Conservation (phyloP, 2,329 filamentous ascomycete species). For the Massarina eburnea region DNA sequence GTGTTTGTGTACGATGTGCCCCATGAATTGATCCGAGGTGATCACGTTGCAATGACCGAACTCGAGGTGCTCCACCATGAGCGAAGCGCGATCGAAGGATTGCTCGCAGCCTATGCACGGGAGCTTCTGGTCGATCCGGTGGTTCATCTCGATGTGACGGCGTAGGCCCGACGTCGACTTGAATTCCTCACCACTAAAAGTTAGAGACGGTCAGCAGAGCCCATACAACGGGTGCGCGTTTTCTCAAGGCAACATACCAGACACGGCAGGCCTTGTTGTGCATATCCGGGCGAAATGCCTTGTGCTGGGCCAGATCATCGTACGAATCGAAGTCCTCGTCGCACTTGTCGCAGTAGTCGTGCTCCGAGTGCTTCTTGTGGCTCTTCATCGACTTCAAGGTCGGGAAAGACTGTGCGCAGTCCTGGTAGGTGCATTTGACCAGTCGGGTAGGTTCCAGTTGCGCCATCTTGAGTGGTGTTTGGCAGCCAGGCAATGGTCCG, state of each 20-base stretch:
- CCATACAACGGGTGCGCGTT: too few species aligned
- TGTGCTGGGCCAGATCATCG: slow-evolving; percentile 52
- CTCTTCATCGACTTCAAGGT: slow-evolving; percentile 49
- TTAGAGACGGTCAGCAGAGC: too few species aligned
- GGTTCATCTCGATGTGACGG: slow-evolving; percentile 53
- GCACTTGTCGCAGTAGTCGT: slow-evolving; percentile 52
- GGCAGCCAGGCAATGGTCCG: not conserved
- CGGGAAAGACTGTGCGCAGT: slow-evolving; percentile 51
- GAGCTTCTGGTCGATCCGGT: slow-evolving; percentile 54
- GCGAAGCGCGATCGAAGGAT: slow-evolving; percentile 51
- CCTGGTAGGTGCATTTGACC: slow-evolving; percentile 48
- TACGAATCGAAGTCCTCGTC: slow-evolving; percentile 49
- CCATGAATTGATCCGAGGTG: slow-evolving; percentile 45
- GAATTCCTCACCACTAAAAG: slow-evolving; percentile 58
- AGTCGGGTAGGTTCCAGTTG: slow-evolving; percentile 21
- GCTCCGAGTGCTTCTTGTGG: slow-evolving; percentile 53
- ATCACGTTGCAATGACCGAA: slow-evolving; percentile 53
- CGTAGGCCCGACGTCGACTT: slow-evolving; percentile 55
- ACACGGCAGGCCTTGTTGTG: slow-evolving; percentile 58
- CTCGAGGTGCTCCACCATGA: slow-evolving; percentile 59
- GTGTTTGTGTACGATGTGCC: slow-evolving; percentile 54
- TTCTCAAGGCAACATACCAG: too few species aligned
- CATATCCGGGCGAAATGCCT: slow-evolving; percentile 37
- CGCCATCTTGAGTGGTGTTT: slow-evolving; percentile 7
- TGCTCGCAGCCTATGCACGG: slow-evolving; percentile 55